Conservation (phyloP, 306 rosid species). For the Cucurbita maxima region DNA sequence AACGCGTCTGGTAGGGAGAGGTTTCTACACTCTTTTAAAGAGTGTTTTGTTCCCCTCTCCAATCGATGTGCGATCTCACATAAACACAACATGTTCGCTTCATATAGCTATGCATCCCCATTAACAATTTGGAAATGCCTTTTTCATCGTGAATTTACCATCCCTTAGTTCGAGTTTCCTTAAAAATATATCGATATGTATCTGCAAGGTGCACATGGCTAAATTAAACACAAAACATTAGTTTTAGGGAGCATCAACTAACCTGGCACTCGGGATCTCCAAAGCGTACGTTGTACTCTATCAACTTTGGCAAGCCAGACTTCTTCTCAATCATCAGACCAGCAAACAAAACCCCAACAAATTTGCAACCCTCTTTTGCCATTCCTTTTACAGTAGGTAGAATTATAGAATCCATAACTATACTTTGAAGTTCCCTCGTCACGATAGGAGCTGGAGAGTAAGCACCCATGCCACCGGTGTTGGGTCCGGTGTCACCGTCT, state of each 20-base stretch:
- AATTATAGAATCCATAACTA: constrained; percentile 77
- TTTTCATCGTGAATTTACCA: too few relatives aligned
- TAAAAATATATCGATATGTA: background rate
- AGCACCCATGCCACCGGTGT: constrained; percentile 99
- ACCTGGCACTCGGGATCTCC: constrained; percentile 99
- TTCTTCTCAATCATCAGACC: constrained; percentile 96
- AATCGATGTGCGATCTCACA: too few relatives aligned
- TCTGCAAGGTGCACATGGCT: background rate
- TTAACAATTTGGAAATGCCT: too few relatives aligned
- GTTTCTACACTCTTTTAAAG: too few relatives aligned
- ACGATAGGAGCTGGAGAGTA: constrained; percentile 84
- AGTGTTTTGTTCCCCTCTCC: too few relatives aligned
- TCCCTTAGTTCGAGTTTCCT: too few relatives aligned
- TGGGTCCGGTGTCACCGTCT: constrained; percentile 88
- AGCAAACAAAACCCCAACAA: constrained; percentile 85
- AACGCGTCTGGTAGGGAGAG: too few relatives aligned
- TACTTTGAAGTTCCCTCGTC: constrained; percentile 61
- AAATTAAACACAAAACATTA: background rate
- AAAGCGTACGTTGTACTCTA: constrained; percentile 90
- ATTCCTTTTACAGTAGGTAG: constrained; percentile 88
- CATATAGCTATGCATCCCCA: too few relatives aligned
- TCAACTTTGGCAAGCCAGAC: constrained; percentile 84
- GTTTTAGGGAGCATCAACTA: constrained; percentile 12
- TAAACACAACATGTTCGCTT: too few relatives aligned
- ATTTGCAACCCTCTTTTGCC: constrained; percentile 79